A percentile compares a stretch with the other conserved stretches of the same genome.
These are phyloP conservation scores for Cucurbita pepo DNA, from an alignment of 306 rosid genomes.

Conservation along the genomic window DNA sequence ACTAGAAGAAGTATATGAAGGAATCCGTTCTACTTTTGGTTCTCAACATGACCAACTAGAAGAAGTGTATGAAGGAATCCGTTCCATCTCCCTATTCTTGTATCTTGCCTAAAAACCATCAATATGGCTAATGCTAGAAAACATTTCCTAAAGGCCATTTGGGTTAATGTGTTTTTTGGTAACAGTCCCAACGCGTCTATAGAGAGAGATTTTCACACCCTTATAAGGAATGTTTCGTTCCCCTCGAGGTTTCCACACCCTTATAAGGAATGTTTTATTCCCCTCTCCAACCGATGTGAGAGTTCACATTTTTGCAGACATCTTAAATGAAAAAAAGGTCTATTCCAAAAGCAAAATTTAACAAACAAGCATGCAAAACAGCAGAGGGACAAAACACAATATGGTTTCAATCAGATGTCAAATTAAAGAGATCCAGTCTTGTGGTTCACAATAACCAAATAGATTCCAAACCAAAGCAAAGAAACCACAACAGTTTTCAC, in stretches of 20 bases:
- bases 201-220: too few relatives aligned
- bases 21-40: conserved; percentile 18
- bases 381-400: background rate
- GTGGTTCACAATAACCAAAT: background rate
- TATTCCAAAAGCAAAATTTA: background rate
- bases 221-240: too few relatives aligned
- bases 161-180: background rate
- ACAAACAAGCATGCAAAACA: background rate
- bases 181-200: too few relatives aligned
- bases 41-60: conserved; percentile 27
- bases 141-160: background rate
- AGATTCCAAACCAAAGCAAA: background rate
- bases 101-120: too few relatives aligned
- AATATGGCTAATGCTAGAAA: background rate
- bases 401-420: background rate
- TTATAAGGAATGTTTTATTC: too few relatives aligned
- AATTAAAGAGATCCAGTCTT: background rate
- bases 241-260: too few relatives aligned
- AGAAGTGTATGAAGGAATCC: conserved; percentile 28
- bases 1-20: conserved; percentile 29
- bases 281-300: too few relatives aligned
- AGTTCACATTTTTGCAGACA: background rate
- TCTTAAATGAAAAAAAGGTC: background rate
- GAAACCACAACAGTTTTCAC: background rate
- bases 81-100: conserved; percentile 34